Base-by-base conservation (phyloP, 2,329 filamentous ascomycete species). In the Pyrenophora teres region DNA sequence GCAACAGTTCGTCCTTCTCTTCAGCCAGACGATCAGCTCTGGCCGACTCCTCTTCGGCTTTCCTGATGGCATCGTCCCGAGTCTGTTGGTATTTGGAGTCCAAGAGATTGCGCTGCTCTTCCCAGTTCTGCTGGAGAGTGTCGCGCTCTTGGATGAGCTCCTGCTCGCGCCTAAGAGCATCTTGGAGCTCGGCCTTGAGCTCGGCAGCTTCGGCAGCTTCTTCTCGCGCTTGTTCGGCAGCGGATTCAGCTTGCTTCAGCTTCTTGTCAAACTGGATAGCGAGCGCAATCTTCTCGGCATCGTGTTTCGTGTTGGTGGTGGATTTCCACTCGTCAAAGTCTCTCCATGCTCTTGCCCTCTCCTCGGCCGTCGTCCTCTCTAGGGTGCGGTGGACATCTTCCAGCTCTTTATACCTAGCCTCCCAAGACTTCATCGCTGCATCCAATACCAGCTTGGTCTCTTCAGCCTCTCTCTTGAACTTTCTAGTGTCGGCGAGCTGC, bases 41-140 rank as follows among this genome's bases (percentile, higher is more conserved):
- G 7, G 59, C 61, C 48, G 60, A 69, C 50, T 70, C 68, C 15
- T 73, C 71, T 6, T 70, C 66, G 18, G 69, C 65, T 51, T 69
- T 72, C 39, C 62, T 63, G 30, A 65, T 71, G 15, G 64, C 63
- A 46, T 76, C 41, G 36, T 39, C 42, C 30, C 43, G 41, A 4
- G 37, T 40, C 65, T 78, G 80, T 44, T 76, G 76, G 53, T 44
- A 23, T 12, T 44, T 32, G 2, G 41, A 36, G 16, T 46, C 43
- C 13, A 39, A 38, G 43, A 46, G 36, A 18, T 39, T 30, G 27
- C 71, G 80, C 55, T 80, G 79, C 66, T 81, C 80, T 41, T 81
- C 77, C 56, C 80, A 74, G 42, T 78, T 78, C 65, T 78, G 80
- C 43, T 76, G 76, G 53, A 83, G 68, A 37, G 75, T 76, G 41